Conservation (phyloP, 768 basidiomycete genomes). For the Hygrocybe punicea region DNA sequence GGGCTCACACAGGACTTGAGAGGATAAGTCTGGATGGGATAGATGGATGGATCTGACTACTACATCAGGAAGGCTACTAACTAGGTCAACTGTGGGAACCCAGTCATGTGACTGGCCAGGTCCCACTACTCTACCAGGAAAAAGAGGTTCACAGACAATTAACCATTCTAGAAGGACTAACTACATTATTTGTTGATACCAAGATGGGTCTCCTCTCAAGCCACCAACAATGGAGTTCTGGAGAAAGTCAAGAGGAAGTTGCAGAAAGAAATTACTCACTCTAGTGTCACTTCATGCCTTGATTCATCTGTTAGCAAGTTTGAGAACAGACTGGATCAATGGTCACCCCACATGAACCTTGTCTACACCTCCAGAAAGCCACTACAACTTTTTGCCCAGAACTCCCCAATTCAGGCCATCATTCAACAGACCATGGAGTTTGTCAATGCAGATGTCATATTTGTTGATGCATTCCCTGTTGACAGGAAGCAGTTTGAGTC, state of each 20-base stretch:
- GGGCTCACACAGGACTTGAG: too few species aligned
- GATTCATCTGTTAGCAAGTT: background rate
- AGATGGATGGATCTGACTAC: too few species aligned
- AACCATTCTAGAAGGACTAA: too few species aligned
- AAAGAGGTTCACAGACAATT: too few species aligned
- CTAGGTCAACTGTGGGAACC: too few species aligned
- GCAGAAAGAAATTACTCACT: background rate
- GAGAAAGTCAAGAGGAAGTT: background rate
- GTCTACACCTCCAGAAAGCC: background rate
- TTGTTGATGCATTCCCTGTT: background rate
- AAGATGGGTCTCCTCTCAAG: too few species aligned
- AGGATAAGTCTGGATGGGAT: too few species aligned
- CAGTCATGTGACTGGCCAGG: too few species aligned
- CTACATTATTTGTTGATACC: too few species aligned
- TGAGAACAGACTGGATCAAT: background rate
- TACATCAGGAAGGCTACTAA: too few species aligned
- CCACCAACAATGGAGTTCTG: background rate
- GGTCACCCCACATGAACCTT: background rate
- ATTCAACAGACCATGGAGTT: background rate
- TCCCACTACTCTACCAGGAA: too few species aligned
- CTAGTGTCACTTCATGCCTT: background rate
- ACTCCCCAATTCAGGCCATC: background rate
- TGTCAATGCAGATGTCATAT: background rate
- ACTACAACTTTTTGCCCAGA: background rate
- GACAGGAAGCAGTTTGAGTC: background rate